Conservation (phyloP, 768 basidiomycete genomes). For the Panus rudis region DNA sequence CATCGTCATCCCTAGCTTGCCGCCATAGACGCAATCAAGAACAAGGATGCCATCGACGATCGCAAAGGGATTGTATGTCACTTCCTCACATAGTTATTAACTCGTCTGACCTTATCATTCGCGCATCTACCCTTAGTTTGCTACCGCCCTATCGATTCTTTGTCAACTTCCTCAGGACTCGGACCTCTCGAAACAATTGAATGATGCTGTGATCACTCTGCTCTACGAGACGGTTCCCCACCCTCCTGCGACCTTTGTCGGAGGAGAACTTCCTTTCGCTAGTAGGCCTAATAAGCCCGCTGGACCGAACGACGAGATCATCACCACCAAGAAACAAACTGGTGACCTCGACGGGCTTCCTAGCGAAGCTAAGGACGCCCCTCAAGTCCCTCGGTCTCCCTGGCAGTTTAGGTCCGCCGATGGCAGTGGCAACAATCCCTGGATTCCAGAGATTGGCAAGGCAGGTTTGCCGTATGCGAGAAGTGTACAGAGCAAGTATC, state of each 20-base stretch:
- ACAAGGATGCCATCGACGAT: constrained; percentile 33
- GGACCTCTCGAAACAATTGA: constrained; percentile 4
- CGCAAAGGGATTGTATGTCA: constrained; percentile 26
- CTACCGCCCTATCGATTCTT: constrained; percentile 11
- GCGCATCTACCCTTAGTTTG: constrained; percentile 20
- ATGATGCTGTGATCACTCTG: constrained; percentile 13
- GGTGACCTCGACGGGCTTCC: neutral
- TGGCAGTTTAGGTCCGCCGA: constrained; percentile 38
- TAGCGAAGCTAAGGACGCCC: neutral
- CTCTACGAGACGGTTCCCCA: constrained; percentile 27
- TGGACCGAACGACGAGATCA: neutral
- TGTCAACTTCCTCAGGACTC: constrained; percentile 9
- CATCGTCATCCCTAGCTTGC: neutral
- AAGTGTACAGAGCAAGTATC: constrained; percentile 38
- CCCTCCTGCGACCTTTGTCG: constrained; percentile 21
- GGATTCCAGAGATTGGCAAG: constrained; percentile 39
- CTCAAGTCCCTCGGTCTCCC: constrained; percentile 15
- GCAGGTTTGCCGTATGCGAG: constrained; percentile 48
- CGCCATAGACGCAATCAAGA: constrained; percentile 8
- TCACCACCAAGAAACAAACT: neutral
- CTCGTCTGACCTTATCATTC: neutral
- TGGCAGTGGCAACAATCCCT: constrained; percentile 42
- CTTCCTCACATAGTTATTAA: constrained; percentile 15
- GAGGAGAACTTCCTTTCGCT: constrained; percentile 4
- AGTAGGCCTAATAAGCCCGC: neutral